Evolutionary conservation across 148 eudicot species (phyloP).

Genomic region (Amaranthus hypochondriacus): DNA sequence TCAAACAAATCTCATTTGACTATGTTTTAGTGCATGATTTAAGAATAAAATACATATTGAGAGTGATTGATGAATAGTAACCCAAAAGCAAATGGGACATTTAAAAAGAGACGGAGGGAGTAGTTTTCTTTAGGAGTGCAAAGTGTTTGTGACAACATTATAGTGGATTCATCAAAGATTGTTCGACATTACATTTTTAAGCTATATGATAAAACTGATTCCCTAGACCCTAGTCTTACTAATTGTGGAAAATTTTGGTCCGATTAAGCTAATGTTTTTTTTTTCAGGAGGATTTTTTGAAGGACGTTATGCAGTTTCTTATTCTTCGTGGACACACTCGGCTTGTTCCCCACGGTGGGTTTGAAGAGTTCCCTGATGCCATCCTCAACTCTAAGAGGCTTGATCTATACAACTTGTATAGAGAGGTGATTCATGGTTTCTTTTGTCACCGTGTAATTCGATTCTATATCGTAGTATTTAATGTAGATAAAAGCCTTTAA

Average conservation of each 20-base stretch:
- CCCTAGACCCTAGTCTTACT: background rate
- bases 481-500: background rate
- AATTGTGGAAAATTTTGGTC: background rate
- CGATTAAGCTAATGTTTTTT: background rate
- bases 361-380: constrained; percentile 96
- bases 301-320: constrained; percentile 94
- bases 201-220: no score
- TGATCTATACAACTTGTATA: constrained; percentile 86
- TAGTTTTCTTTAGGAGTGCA: background rate
- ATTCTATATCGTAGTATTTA: background rate
- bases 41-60: no score
- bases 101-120: no score
- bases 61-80: no score
- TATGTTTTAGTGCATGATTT: no score
- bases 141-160: background rate
- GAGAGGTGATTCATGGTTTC: constrained; percentile 59
- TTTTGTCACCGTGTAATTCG: background rate
- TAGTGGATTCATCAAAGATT: background rate
- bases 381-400: constrained; percentile 90
- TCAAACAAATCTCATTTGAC: no score
- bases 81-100: no score
- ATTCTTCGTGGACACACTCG: constrained; percentile 94
- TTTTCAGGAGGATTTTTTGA: constrained; percentile 81
- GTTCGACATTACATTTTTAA: background rate
- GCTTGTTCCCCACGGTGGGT: constrained; percentile 92